Conservation (phyloP, 371 early-diverging fungal species). For the Parasitella parasitica region DNA sequence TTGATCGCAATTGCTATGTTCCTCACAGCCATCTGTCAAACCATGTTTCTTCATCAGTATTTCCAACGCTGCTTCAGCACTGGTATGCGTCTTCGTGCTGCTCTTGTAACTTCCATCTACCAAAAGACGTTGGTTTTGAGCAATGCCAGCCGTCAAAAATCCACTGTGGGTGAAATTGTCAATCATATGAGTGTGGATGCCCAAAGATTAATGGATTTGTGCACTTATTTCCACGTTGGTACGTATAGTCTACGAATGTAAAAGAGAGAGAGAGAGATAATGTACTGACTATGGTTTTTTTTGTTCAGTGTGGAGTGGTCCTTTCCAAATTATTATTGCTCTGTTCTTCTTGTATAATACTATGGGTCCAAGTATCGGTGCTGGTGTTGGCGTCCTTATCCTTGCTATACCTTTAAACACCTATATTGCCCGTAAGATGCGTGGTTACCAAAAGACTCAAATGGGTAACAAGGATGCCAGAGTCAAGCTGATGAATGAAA, state of each 20-base stretch:
- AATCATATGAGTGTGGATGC: conserved; percentile 94
- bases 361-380: conserved; percentile 84
- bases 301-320: conserved; percentile 78
- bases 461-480: conserved; percentile 91
- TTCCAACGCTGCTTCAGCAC: conserved; percentile 79
- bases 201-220: conserved; percentile 69
- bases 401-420: conserved; percentile 76
- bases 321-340: conserved; percentile 87
- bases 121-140: conserved; percentile 83
- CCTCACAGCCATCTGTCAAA: conserved; percentile 77
- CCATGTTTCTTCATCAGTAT: conserved; percentile 88
- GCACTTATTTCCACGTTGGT: conserved; percentile 73
- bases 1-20: conserved; percentile 78
- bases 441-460: conserved; percentile 76
- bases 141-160: conserved; percentile 77
- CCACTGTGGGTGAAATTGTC: conserved; percentile 85
- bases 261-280: not conserved
- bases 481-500: conserved; percentile 91
- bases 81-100: conserved; percentile 83
- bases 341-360: conserved; percentile 79
- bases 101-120: conserved; percentile 86
- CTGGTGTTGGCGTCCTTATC: conserved; percentile 86
- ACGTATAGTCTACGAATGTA: conserved; percentile 9
- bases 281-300: not conserved
- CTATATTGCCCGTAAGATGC: conserved; percentile 60